Evolutionary conservation across 176 grass and related monocot genomes (phyloP).

Genomic region (Aegilops tauschii): DNA sequence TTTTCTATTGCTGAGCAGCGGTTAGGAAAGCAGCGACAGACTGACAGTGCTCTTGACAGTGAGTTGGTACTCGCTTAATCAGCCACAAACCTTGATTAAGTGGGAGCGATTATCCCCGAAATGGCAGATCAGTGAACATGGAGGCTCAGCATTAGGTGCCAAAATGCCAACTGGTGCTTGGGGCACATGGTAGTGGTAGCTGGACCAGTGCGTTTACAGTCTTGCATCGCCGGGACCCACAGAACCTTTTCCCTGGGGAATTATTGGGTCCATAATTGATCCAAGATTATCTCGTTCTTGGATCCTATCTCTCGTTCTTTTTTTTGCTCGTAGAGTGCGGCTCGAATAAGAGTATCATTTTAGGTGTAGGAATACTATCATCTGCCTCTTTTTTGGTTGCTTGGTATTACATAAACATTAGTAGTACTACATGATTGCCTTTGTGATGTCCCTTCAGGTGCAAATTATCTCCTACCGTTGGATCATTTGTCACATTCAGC

Average conservation of each 20-base stretch:
- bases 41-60: constrained; percentile 46
- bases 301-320: constrained; percentile 12
- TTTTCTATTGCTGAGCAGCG: constrained; percentile 46
- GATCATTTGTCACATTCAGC: constrained; percentile 22
- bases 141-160: constrained; percentile 40
- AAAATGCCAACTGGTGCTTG: constrained; percentile 51
- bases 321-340: not conserved
- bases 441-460: constrained; percentile 19
- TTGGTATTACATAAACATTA: constrained; percentile 8
- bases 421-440: constrained; percentile 32
- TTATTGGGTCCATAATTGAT: constrained; percentile 57
- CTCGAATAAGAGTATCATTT: constrained; percentile 22
- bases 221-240: constrained; percentile 45
- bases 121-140: constrained; percentile 47
- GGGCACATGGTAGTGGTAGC: constrained; percentile 52
- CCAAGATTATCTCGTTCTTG: constrained; percentile 23
- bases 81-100: constrained; percentile 10
- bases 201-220: constrained; percentile 46
- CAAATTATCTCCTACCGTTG: constrained; percentile 17
- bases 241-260: constrained; percentile 46
- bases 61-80: constrained; percentile 24
- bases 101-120: constrained; percentile 29
- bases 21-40: constrained; percentile 38
- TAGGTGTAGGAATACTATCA: constrained; percentile 25
- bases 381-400: not conserved